Conservation (phyloP, 2,329 filamentous ascomycete genomes). For the Cladosporium phlei region DNA sequence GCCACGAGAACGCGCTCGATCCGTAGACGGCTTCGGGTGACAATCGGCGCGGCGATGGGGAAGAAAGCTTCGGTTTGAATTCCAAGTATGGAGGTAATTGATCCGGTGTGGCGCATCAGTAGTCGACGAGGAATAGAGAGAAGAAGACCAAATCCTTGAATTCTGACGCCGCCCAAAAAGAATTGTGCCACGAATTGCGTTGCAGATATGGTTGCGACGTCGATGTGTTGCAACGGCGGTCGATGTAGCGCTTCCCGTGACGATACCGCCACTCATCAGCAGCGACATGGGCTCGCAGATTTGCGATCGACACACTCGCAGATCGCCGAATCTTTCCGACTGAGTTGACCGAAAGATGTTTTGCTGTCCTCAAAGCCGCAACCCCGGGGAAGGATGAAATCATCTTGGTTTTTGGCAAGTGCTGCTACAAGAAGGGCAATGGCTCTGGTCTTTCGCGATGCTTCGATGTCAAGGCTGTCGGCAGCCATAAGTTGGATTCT, state of each 20-base stretch:
- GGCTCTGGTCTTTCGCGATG: not conserved
- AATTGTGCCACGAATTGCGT: constrained; percentile 8
- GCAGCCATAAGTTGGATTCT: not conserved
- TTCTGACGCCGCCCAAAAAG: not conserved
- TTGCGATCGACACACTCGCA: not conserved
- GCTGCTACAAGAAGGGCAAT: not conserved
- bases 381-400: not conserved
- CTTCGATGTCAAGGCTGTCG: not conserved
- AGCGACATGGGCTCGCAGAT: not conserved
- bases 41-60: not conserved
- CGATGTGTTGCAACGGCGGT: not conserved
- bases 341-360: constrained; percentile 1
- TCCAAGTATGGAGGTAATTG: not conserved
- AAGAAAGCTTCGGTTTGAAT: constrained; percentile 5
- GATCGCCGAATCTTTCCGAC: not conserved
- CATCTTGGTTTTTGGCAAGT: not conserved
- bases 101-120: not conserved
- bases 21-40: not conserved
- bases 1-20: not conserved
- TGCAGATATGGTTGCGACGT: not conserved
- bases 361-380: not conserved
- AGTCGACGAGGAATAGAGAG: not conserved
- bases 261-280: not conserved
- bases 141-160: not conserved
- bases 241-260: constrained; percentile 3